Base-by-base conservation (phyloP, 768 basidiomycete species). In the Russula vinacea region DNA sequence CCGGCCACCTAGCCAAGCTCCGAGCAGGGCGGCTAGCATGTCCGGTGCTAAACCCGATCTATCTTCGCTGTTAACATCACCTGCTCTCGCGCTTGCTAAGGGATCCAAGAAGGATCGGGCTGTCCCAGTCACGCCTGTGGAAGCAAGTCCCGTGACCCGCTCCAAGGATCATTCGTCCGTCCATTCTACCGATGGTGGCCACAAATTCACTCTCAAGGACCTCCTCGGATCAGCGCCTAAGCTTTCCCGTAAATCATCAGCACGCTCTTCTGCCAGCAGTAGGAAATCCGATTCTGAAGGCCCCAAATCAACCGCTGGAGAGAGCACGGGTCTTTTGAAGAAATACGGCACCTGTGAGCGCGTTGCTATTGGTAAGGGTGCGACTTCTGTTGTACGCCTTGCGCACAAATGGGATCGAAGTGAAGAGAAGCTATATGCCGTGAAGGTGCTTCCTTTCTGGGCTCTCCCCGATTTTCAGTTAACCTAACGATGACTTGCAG, bases 301-400 rank as follows among this genome's bases (percentile, higher is more conserved):
- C 45, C 74, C 74, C 58, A 76, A 76, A 72, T 81, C 79, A 53
- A 78, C 74, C 9, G 76, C 75, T 1, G 84, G 80, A 3, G 85
- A 83, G 45, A 83, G 80, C 62, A 80, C 83, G 13, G 78, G 79
- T 65, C 71, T 89, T 68, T 76, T 89, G 44, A 87, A 94, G 76
- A 98, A 98, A 81, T 99, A 98, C 72, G 97, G 96, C 37, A 87
- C 97, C 14, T 98, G 95, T 75, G 93, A 95, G 79, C 93, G 92
- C 78, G 85, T 94, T 24, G 95, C 96, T 14, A 97, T 99, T 67
- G 96, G 96, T 44, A 97, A 94, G 75, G 96, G 96, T 22, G 97
- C 96, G n/a, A 99, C 97, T 29, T 93, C 92, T 54, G 94, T 98
- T 60, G 96, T 99, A 50, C 81, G 93, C 52, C 83, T 99, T 19